phyloP scores from a whole-genome alignment of 805 yeast genomes.

The Jamesozyma gamospora region DNA sequence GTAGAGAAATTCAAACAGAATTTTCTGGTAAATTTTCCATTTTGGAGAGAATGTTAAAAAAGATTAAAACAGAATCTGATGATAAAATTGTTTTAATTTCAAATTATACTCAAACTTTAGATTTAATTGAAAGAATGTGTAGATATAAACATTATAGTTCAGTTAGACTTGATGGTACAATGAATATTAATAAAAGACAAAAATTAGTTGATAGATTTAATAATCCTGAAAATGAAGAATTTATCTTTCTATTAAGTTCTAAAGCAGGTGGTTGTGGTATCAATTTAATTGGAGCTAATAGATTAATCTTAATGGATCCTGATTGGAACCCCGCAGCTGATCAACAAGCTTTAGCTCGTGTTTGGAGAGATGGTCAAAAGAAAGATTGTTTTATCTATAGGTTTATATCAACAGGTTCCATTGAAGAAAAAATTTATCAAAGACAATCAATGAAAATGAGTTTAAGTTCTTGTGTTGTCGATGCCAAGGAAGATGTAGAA shows the following conservation, averaged over 20 bases:
- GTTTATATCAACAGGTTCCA: conserved; percentile 88
- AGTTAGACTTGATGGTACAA: conserved; percentile 82
- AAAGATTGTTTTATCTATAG: conserved; percentile 93
- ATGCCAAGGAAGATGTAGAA: conserved; percentile 91
- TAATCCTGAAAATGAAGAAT: conserved; percentile 77
- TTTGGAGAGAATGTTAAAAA: conserved; percentile 70
- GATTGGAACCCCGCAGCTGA: conserved; percentile 99
- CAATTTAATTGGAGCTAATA: conserved; percentile 90
- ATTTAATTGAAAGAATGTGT: conserved; percentile 81
- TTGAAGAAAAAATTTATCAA: conserved; percentile 93
- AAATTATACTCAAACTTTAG: conserved; percentile 90
- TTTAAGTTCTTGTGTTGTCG: conserved; percentile 91
- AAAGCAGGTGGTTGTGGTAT: conserved; percentile 99
- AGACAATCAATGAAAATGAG: conserved; percentile 91
- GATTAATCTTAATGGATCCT: conserved; percentile 76
- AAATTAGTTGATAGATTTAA: conserved; percentile 85
- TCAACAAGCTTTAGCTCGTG: conserved; percentile 94
- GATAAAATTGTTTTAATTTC: conserved; percentile 93
- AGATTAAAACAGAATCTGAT: conserved; percentile 70
- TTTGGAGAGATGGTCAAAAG: conserved; percentile 98
- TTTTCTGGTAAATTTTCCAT: conserved; percentile 80
- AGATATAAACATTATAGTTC: conserved; percentile 63
- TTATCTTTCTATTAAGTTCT: conserved; percentile 79
- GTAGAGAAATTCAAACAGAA: conserved; percentile 63
- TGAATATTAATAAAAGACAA: conserved; percentile 87